Percentiles rank a stretch among this genome's conserved stretches.
Evolutionary conservation across 139 green algal genomes (phyloP).

Genomic region (Tetraselmis chui): DNA sequence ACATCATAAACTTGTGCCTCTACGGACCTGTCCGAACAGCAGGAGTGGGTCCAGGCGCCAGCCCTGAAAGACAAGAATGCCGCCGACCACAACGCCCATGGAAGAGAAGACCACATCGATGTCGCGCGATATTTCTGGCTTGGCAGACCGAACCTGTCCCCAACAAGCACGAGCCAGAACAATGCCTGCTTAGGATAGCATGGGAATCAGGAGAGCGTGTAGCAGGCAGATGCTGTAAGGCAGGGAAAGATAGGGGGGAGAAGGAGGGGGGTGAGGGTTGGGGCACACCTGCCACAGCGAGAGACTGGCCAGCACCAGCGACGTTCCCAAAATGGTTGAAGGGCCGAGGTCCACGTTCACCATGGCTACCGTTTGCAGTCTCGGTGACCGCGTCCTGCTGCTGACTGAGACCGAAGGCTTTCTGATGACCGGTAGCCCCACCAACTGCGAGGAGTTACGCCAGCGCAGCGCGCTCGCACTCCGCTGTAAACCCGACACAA

Average conservation of each 20-base stretch:
- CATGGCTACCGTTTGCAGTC: neutral
- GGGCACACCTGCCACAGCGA: neutral
- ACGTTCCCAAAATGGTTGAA: neutral
- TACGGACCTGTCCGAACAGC: slow-evolving; percentile 51
- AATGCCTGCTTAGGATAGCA: no score
- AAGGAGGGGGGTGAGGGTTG: neutral
- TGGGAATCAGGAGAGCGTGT: no score
- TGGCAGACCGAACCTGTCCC: slow-evolving; percentile 20
- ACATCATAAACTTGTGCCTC: neutral
- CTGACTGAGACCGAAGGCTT: neutral
- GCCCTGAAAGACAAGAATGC: slow-evolving; percentile 65
- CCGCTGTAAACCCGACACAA: no score
- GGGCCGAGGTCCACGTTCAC: neutral
- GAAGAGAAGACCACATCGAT: slow-evolving; percentile 58
- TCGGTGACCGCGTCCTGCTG: neutral
- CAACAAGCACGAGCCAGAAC: no score
- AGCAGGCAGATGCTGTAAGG: neutral
- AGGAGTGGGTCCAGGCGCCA: slow-evolving; percentile 62
- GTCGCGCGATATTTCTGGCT: slow-evolving; percentile 39
- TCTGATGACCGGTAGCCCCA: neutral
- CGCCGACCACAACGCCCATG: slow-evolving; percentile 54
- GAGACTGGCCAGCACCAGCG: neutral
- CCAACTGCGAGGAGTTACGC: neutral
- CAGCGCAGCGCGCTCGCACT: neutral
- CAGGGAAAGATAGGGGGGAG: neutral